phyloP scores from a whole-genome alignment of 176 grass and related monocot genomes.

The Canna indica region DNA sequence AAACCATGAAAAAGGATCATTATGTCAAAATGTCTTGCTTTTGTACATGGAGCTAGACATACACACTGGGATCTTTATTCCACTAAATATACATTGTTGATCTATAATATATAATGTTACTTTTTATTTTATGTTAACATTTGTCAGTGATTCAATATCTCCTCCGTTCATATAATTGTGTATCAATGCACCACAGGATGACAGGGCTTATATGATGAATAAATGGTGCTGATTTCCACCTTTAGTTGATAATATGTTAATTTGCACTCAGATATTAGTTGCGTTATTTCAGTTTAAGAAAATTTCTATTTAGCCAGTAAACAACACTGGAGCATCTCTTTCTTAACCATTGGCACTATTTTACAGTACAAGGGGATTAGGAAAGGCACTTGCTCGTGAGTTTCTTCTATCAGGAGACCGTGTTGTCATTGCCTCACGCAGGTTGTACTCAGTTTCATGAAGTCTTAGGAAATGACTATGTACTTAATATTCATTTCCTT shows the following conservation, averaged over 20 bases:
- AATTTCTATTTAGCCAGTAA: background rate
- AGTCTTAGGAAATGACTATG: background rate
- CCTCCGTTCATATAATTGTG: background rate
- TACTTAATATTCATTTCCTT: background rate
- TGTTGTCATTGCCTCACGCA: constrained; percentile 90
- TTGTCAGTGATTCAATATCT: too few species aligned
- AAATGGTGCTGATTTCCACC: background rate
- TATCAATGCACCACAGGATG: background rate
- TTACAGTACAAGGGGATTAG: constrained; percentile 89
- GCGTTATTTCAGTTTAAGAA: constrained; percentile 12
- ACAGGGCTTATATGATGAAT: background rate
- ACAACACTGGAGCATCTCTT: background rate
- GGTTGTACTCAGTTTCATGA: constrained; percentile 31
- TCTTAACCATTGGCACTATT: constrained; percentile 8
- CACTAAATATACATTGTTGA: background rate
- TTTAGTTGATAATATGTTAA: background rate
- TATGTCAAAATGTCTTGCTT: background rate
- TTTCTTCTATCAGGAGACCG: constrained; percentile 97
- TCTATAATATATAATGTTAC: too few species aligned
- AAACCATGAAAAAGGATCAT: background rate
- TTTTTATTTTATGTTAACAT: too few species aligned
- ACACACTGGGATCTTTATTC: background rate
- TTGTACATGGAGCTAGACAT: background rate
- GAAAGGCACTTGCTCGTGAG: constrained; percentile 94
- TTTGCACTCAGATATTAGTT: background rate